Evolutionary conservation across 1,284 basidiomycete genomes (phyloP).

Genomic region (Heterobasidion occidentale): DNA sequence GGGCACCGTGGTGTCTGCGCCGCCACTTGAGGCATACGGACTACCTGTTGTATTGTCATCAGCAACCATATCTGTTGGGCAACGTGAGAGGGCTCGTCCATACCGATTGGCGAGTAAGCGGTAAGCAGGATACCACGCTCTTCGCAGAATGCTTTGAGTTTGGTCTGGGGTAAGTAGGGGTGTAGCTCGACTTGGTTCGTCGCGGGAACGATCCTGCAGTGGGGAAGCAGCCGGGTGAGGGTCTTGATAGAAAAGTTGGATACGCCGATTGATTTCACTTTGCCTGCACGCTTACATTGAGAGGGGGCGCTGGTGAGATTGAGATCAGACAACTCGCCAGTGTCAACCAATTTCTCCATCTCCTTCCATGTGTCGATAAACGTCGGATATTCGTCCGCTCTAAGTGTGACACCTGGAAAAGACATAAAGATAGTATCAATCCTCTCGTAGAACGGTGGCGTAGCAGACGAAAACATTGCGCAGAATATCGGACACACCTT

Average conservation of each 20-base stretch:
- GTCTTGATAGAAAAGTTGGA: slow-evolving; percentile 42
- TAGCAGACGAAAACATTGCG: not conserved
- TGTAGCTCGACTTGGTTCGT: slow-evolving; percentile 45
- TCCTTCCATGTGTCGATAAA: slow-evolving; percentile 47
- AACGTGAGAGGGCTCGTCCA: not conserved
- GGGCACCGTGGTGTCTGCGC: not conserved
- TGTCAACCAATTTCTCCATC: slow-evolving; percentile 47
- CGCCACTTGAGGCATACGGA: not conserved
- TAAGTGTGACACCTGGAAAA: slow-evolving; percentile 14
- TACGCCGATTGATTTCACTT: slow-evolving; percentile 40
- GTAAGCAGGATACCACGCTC: slow-evolving; percentile 38
- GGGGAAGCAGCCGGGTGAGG: slow-evolving; percentile 20
- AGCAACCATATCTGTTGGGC: too few species aligned
- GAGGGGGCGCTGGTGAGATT: not conserved
- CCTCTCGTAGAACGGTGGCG: too few species aligned
- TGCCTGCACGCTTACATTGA: slow-evolving; percentile 17
- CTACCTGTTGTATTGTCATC: not conserved
- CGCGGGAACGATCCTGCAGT: slow-evolving; percentile 37
- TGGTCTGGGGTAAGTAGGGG: slow-evolving; percentile 35
- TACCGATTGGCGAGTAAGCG: slow-evolving; percentile 47
- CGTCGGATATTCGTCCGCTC: slow-evolving; percentile 39
- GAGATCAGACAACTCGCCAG: slow-evolving; percentile 21
- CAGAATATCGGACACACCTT: not conserved
- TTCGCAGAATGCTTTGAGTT: slow-evolving; percentile 38
- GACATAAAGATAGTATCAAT: too few species aligned